Evolutionary conservation across 2,329 filamentous ascomycete genomes (phyloP).

Genomic region (Didymellaceae sp.): DNA sequence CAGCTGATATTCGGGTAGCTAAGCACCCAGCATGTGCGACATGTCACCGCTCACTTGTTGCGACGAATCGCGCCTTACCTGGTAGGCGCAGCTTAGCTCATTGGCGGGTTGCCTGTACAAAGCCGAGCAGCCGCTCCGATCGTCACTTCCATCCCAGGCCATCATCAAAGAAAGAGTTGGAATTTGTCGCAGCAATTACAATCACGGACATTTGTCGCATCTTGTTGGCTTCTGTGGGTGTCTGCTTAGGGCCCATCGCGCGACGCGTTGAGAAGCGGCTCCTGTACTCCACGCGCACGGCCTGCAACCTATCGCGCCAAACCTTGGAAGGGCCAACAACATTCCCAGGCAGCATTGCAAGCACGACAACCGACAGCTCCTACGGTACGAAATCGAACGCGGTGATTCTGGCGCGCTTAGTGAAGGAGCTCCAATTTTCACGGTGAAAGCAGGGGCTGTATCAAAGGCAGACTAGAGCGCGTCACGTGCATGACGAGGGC

Average conservation of each 20-base stretch:
- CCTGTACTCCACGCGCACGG: slow-evolving; percentile 36
- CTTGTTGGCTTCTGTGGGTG: not conserved
- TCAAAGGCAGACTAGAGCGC: slow-evolving; percentile 23
- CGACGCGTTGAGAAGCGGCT: slow-evolving; percentile 12
- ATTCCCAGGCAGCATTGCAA: slow-evolving; percentile 31
- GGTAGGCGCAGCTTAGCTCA: slow-evolving; percentile 19
- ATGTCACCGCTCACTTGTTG: slow-evolving; percentile 3
- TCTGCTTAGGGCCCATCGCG: not conserved
- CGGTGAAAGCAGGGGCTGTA: slow-evolving; percentile 17
- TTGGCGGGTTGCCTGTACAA: slow-evolving; percentile 19
- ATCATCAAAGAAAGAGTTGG: slow-evolving; percentile 11
- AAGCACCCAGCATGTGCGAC: not conserved
- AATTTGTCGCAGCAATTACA: slow-evolving; percentile 6
- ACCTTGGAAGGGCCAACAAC: slow-evolving; percentile 33
- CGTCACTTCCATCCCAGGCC: slow-evolving; percentile 7
- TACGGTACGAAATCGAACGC: slow-evolving; percentile 21
- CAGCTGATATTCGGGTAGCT: slow-evolving; percentile 2
- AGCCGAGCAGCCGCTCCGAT: slow-evolving; percentile 20
- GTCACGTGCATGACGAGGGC: slow-evolving; percentile 23
- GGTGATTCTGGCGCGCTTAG: slow-evolving; percentile 15
- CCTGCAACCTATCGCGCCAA: slow-evolving; percentile 34
- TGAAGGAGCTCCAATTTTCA: slow-evolving; percentile 33
- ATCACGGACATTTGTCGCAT: slow-evolving; percentile 4
- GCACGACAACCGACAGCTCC: slow-evolving; percentile 30
- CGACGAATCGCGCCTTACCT: slow-evolving; percentile 20